Base-by-base conservation (phyloP, 495 filamentous ascomycete species). In the Neurospora sp. region DNA sequence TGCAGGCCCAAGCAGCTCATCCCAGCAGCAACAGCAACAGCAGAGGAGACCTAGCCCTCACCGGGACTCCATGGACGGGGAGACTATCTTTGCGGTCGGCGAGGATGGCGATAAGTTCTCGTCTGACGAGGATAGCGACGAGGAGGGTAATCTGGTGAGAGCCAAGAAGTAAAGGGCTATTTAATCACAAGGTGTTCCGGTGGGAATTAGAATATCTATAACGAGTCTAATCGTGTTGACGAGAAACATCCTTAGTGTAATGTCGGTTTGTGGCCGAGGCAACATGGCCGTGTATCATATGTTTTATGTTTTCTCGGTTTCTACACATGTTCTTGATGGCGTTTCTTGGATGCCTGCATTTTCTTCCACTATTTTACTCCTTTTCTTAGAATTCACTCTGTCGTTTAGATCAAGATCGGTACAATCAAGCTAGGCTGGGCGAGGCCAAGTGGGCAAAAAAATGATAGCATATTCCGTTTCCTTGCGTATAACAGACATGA, bases 61-160 rank as follows among this genome's bases (percentile, higher is more conserved):
- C 12, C 84, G 93, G 69, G 89, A 94, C 73, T 94, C 91, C 23
- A 83, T 97, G 23, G 94, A 98, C 72, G 94, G 93, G 6, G 94
- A 98, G 84, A 96, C 94, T 0, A 94, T 98, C 70, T 98, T 98
- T 78, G 94, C 94, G 8, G 92, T 98, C 7, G 94, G 94, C 16
- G 94, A 96, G 75, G 92, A 94, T 72, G 92, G 87, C 14, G 93
- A 94, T 77, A 91, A 90, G 78, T 85, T 85, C 73, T 84, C 83
- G 16, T 79, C 81, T 66, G 83, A 85, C 39, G 83, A 85, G 4
- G 72, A 72, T 10, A 89, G 88, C 38, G 92, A 93, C 66, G 90
- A 90, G 69, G 90, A 90, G 40, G 78, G 81, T 41, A 87, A 89
- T 74, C 85, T 97, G 70, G 94, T 93, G 5, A 82, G 82, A 23